Base-by-base conservation (phyloP, 1,139 yeast genomes). In the Suhomyces terraborum region DNA sequence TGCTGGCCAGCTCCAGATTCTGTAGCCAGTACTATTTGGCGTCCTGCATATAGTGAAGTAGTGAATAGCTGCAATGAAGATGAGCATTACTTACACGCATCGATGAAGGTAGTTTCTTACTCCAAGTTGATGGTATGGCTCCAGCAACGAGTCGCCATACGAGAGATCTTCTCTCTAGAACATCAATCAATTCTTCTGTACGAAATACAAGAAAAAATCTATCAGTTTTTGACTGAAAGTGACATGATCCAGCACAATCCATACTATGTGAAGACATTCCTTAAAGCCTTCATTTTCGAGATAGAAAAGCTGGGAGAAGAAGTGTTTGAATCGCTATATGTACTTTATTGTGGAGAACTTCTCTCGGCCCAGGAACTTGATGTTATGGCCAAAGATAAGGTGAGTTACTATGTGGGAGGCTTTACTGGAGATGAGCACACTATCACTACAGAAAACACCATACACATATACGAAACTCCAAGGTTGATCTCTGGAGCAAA, bases 401-500 rank as follows among this genome's bases (percentile, higher is more conserved):
- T 84, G 4, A 61, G 60, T 16, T 84, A 84, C 52, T 56, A 59
- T 4, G 54, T 80, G 14, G 52, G 58, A 42, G 61, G 68, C 8
- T 51, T 60, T 19, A 36, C 42, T 8, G 14, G 20, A 5, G 26
- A 35, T 4, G 26, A 32, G n/a, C 26, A 22, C 8, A 10, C 12
- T 10, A n/a, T 9, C 6, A 14, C 17, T 5, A 22, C 9, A 10
- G n/a, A 19, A 12, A 38, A 53, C 1, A 58, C 58, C 4, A 67
- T 84, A 1, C 54, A 59, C 4, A 75, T 84, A 3, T 64, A 65
- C 41, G 94, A 86, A 54, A 71, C 78, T 0, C 94, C 91, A 0
- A 68, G 73, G 42, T 49, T 86, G 36, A 77, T 88, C 8, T 77
- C 88, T 13, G 88, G 88, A 0, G 59, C 67, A 22, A 95, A 94